Evolutionary conservation across 139 green algal species (phyloP), one percentile per base, ranked within the genome.

Genomic region (Chlamydomonas urium): DNA sequence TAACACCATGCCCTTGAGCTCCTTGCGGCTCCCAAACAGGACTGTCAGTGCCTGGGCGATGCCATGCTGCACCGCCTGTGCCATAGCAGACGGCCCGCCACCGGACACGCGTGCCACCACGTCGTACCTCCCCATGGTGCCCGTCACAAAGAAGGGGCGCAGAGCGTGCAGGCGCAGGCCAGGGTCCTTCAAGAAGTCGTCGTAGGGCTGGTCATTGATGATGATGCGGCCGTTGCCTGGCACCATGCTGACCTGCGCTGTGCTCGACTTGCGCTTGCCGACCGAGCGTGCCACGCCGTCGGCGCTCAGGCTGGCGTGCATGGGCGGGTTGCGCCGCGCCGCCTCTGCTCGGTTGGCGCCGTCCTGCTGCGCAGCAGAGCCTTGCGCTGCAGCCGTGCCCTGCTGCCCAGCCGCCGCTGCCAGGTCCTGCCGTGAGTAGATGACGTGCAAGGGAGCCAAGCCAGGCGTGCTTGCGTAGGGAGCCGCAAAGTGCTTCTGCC

Each of bases 41-140:
- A 67, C 19, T 26, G 33, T 83, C 71, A 98, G 80, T 28, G 93
- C 91, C 1, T 81, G 74, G 6, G 85, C 79, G 47, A 98, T 82
- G 71, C 90, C 94, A 57, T 94, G 90, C 2, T 89, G 78, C 63
- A 96, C 33, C 10, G 94, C 94, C 74, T 92, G 82, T 37, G 88
- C 82, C 81, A 94, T 89, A 8, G 88, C 88, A 2, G 79, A 89
- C 2, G 53, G 31, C 2, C 81, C 81, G 21, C 81, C 77, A 28
- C 81, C 81, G 14, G 47, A 14, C 37, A 94, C 90, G 19, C 62
- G 78, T 10, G 83, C 80, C 31, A 71, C 67, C 5, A 96, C 75
- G 56, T 97, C 83, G 72, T 93, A 95, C 29, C 32, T 23, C 2
- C 82, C 86, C 58, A 88, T 56, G 1, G 81, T 84, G 34, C 59